phyloP scores from a whole-genome alignment of 129 eudicot species.

The Apium graveolens region DNA sequence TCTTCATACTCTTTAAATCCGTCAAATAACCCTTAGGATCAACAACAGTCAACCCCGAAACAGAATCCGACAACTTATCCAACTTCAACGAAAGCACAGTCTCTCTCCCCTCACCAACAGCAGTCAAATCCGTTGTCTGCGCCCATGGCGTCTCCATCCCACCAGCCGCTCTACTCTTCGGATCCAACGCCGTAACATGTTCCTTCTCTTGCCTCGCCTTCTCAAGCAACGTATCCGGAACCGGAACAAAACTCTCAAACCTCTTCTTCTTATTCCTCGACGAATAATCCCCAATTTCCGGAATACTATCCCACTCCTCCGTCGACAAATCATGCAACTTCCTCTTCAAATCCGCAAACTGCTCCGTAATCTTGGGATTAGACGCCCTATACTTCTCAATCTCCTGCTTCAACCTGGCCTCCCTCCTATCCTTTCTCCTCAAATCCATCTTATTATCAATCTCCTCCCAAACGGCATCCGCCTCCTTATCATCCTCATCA shows the following conservation, averaged over 20 bases:
- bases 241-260: slow-evolving; percentile 85
- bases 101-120: slow-evolving; percentile 96
- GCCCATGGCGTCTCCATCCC: slow-evolving; percentile 88
- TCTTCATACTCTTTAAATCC: slow-evolving; percentile 89
- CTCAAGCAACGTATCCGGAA: slow-evolving; percentile 84
- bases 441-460: slow-evolving; percentile 90
- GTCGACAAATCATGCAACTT: slow-evolving; percentile 53
- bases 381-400: slow-evolving; percentile 83
- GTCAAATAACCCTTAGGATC: slow-evolving; percentile 94
- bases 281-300: slow-evolving; percentile 91
- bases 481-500: slow-evolving; percentile 89
- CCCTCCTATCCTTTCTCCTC: slow-evolving; percentile 80
- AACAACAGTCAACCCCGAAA: slow-evolving; percentile 74
- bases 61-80: slow-evolving; percentile 84
- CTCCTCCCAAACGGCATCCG: slow-evolving; percentile 85
- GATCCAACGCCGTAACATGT: slow-evolving; percentile 81
- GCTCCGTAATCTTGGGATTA: slow-evolving; percentile 87
- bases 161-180: slow-evolving; percentile 79
- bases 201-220: slow-evolving; percentile 93
- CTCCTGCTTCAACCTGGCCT: slow-evolving; percentile 78
- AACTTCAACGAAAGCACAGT: slow-evolving; percentile 77
- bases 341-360: slow-evolving; percentile 84
- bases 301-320: slow-evolving; percentile 86
- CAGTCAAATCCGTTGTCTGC: slow-evolving; percentile 92
- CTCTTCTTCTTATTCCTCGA: slow-evolving; percentile 81